Evolutionary conservation across 495 filamentous ascomycete genomes (phyloP), one percentile per base, ranked within the genome.

Genomic region (Neurospora africana): DNA sequence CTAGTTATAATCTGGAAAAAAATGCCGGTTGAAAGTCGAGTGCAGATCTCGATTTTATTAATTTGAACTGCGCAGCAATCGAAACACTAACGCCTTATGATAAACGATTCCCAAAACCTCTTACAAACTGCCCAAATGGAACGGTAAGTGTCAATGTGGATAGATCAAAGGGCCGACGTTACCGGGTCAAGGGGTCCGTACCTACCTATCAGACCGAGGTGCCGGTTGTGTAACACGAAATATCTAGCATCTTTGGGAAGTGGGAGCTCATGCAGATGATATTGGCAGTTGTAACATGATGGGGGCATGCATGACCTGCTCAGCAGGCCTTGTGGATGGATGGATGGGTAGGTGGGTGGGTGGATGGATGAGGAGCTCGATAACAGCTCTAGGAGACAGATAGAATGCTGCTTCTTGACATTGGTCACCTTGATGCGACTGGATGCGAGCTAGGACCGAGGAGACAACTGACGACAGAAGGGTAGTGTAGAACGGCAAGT

Each of bases 31-130:
- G 78, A 84, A 83, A 80, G 30, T 68, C 70, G 47, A 74, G 67
- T 76, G 81, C 75, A 79, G 79, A 85, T 84, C 82, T 15, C 71
- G 71, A 70, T 40, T 76, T 79, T 78, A 78, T 78, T 78, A 77
- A 78, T 76, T 74, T 68, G 71, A 69, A 72, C 23, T 58, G 47
- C 47, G 47, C 21, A 58, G 47, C 15, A 58, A 27, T 58, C 47
- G 21, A 27, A 10, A 13, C 47, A 27, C 9, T 38, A 27, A 15
- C 5, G 21, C 21, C 13, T 13, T 58, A 23, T 27, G 43, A 5
- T 47, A 2, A 19, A n/a, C n/a, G n/a, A 47, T 21, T 21, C 4
- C 47, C 2, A 1, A 58, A 58, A 21, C 43, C 10, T 47, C n/a
- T 27, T 27, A 27, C 11, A 27, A 15, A 27, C 3, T 58, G 21